Conservation (phyloP, 1,284 basidiomycete species). For the Megacollybia platyphylla region DNA sequence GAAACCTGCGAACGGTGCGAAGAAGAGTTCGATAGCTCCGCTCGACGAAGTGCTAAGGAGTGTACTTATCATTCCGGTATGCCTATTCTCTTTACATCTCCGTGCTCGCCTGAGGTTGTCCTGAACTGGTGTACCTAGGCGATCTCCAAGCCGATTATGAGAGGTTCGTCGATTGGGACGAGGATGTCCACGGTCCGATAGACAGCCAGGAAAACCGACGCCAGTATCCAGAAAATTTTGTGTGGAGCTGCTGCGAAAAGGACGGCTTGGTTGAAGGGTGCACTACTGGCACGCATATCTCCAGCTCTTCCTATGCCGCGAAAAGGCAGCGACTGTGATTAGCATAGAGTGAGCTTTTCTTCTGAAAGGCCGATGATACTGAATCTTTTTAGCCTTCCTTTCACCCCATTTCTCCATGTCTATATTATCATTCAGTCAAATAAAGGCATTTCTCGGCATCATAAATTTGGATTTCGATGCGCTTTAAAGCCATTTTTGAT, state of each 20-base stretch:
- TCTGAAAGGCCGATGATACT: too few species aligned
- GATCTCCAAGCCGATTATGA: conserved; percentile 14
- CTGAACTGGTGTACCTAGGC: conserved; percentile 1
- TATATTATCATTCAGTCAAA: too few species aligned
- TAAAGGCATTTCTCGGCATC: too few species aligned
- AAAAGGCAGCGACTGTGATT: too few species aligned
- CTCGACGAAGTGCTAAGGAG: conserved; percentile 14
- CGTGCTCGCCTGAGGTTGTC: neutral
- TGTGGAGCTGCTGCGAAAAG: conserved; percentile 33
- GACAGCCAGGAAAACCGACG: conserved; percentile 23
- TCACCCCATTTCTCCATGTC: too few species aligned
- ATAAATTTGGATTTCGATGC: too few species aligned
- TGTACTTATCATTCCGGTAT: conserved; percentile 21
- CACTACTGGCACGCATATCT: neutral
- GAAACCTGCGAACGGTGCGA: conserved; percentile 29
- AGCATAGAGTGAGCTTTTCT: too few species aligned
- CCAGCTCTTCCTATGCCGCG: too few species aligned
- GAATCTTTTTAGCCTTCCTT: too few species aligned
- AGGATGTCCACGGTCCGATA: conserved; percentile 30
- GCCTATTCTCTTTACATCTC: conserved; percentile 4
- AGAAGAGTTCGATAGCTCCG: conserved; percentile 27
- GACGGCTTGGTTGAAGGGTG: conserved; percentile 24
- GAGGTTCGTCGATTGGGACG: conserved; percentile 31
- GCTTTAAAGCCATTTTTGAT: too few species aligned
- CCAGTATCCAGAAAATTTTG: conserved; percentile 31